phyloP scores from a whole-genome alignment of 805 yeast genomes.

The Saccharomyces cerevisiae region DNA sequence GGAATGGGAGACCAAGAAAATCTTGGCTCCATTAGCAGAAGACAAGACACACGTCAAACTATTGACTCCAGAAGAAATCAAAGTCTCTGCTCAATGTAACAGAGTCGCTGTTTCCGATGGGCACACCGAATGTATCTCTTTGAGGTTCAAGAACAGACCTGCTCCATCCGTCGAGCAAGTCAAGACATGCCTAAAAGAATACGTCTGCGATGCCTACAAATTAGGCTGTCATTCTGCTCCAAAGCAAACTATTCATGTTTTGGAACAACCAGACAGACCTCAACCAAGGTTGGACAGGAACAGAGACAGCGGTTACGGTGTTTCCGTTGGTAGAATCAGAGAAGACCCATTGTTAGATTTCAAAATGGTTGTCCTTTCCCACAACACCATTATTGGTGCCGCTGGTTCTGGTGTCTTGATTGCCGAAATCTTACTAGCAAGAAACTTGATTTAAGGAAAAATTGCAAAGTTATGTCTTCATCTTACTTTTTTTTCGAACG shows the following conservation, averaged over 20 bases:
- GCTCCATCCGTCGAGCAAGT: conserved; percentile 81
- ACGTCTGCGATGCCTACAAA: conserved; percentile 72
- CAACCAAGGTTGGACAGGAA: conserved; percentile 97
- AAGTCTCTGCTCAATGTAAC: conserved; percentile 92
- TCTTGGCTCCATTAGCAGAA: conserved; percentile 56
- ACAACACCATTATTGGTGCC: conserved; percentile 96
- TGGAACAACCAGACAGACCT: conserved; percentile 89
- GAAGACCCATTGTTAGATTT: conserved; percentile 87
- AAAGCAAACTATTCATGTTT: conserved; percentile 78
- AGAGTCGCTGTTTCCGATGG: conserved; percentile 97
- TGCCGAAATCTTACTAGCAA: conserved; percentile 81
- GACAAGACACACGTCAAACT: conserved; percentile 49
- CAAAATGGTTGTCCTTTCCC: conserved; percentile 96
- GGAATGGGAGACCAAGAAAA: conserved; percentile 97
- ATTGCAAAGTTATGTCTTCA: background rate
- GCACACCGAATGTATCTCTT: conserved; percentile 89
- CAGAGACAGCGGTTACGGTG: conserved; percentile 89
- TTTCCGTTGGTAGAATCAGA: conserved; percentile 89
- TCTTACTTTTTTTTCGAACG: background rate
- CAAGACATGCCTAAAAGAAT: conserved; percentile 59
- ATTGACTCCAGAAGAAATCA: conserved; percentile 60
- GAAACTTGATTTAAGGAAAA: conserved; percentile 49
- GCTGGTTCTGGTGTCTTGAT: conserved; percentile 97
- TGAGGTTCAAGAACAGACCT: conserved; percentile 72
- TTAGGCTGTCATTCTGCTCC: conserved; percentile 91